Evolutionary conservation across 352 stramenopile genomes (phyloP).

Genomic region (Halophytophthora batemanensis): DNA sequence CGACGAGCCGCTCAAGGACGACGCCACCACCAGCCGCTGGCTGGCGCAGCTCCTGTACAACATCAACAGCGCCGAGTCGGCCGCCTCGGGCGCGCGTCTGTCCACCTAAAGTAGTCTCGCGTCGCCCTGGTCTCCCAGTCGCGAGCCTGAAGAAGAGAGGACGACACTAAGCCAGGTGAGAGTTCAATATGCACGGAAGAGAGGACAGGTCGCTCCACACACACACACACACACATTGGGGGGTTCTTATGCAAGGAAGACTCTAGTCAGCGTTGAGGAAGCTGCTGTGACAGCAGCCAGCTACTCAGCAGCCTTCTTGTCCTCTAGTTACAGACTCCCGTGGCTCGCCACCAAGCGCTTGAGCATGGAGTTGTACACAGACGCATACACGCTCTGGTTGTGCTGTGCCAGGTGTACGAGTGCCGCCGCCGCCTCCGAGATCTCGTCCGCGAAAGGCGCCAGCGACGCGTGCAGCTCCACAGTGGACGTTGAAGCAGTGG

Average conservation of each 20-base stretch:
- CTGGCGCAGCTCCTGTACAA: constrained; percentile 94
- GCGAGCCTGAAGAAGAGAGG: constrained; percentile 3
- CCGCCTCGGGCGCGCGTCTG: constrained; percentile 25
- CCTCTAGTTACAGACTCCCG: constrained; percentile 7
- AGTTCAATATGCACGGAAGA: too few relatives aligned
- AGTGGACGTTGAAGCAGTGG: constrained; percentile 5
- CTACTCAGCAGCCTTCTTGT: too few relatives aligned
- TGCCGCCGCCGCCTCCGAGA: constrained; percentile 26
- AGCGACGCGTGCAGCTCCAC: constrained; percentile 49
- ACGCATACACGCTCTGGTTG: constrained; percentile 63
- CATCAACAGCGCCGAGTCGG: constrained; percentile 48
- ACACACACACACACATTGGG: too few relatives aligned
- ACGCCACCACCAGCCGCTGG: constrained; percentile 96
- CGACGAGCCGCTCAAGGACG: constrained; percentile 91
- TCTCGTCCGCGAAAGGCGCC: constrained; percentile 39
- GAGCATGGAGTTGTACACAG: constrained; percentile 65
- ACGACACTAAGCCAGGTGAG: constrained; percentile 1
- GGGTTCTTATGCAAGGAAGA: too few relatives aligned
- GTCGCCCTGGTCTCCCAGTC: too few relatives aligned
- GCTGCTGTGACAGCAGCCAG: too few relatives aligned
- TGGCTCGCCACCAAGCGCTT: constrained; percentile 32
- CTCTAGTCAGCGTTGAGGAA: too few relatives aligned
- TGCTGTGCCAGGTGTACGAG: constrained; percentile 53
- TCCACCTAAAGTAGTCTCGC: constrained; percentile 3
- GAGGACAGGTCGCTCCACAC: too few relatives aligned